These are phyloP conservation scores for Pelargonium myrrhifolium DNA, from an alignment of 441 rosid genomes.

Conservation along the genomic window DNA sequence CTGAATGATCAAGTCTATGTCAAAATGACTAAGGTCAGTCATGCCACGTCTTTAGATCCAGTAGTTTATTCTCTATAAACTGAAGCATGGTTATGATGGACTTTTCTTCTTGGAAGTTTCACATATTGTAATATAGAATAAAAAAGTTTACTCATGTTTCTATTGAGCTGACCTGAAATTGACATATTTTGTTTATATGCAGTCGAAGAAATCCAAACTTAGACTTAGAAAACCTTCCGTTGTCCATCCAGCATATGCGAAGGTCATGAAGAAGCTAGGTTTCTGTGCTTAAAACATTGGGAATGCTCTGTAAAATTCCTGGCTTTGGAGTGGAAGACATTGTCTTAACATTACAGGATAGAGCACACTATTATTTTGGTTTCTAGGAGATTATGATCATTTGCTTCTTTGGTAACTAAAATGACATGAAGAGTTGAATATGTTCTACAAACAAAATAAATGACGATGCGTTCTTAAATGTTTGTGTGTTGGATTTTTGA, in stretches of 20 bases:
- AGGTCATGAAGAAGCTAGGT: background rate
- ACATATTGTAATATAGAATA: background rate
- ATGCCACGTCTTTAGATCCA: background rate
- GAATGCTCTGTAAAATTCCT: background rate
- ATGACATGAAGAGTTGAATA: no score
- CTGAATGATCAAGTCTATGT: background rate
- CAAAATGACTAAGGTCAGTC: background rate
- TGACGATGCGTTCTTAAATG: no score
- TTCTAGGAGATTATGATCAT: no score
- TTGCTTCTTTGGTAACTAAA: no score
- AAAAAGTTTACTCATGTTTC: background rate
- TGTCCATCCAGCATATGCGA: background rate
- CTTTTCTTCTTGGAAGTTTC: background rate
- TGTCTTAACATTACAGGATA: no score
- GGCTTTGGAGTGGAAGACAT: background rate
- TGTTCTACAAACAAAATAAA: no score
- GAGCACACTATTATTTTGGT: no score
- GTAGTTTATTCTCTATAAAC: background rate
- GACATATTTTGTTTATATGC: background rate
- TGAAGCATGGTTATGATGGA: background rate
- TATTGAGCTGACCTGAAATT: background rate
- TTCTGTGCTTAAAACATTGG: background rate
- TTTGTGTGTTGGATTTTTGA: no score
- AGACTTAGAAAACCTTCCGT: background rate
- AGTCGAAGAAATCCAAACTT: background rate